Evolutionary conservation across 345 rosid species (phyloP).

Genomic region (Trapa incisa): DNA sequence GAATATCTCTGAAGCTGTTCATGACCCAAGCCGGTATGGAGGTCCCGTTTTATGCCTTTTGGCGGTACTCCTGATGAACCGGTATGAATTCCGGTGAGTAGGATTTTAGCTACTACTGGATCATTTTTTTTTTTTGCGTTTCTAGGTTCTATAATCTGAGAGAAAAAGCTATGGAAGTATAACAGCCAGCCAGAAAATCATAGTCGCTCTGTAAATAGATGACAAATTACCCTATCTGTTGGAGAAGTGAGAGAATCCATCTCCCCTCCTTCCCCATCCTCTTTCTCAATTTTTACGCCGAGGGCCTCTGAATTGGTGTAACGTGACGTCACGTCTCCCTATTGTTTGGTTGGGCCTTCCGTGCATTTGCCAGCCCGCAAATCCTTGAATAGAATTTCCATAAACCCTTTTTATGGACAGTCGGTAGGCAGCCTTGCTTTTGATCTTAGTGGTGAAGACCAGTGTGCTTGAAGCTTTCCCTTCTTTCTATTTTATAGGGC

Average conservation of each 20-base stretch:
- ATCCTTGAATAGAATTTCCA: no score
- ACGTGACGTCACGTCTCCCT: no score
- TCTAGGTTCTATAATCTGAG: neutral
- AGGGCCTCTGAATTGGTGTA: no score
- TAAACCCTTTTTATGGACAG: no score
- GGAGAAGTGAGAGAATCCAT: neutral
- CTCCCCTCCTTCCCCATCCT: neutral
- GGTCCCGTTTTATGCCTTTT: neutral
- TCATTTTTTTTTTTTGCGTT: no score
- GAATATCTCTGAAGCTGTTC: constrained; percentile 9
- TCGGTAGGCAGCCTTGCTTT: no score
- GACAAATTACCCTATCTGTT: neutral
- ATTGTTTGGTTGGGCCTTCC: no score
- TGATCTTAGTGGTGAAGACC: no score
- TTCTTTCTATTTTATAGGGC: neutral
- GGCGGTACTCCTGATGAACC: neutral
- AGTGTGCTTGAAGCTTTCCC: neutral
- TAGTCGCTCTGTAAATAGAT: neutral
- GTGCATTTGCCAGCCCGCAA: no score
- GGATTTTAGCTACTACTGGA: neutral
- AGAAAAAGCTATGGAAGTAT: neutral
- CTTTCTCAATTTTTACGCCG: neutral
- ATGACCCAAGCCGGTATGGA: neutral
- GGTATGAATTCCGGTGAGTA: neutral
- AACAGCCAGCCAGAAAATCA: no score